phyloP scores from a whole-genome alignment of 83 land plant species.

The Picea abies region DNA sequence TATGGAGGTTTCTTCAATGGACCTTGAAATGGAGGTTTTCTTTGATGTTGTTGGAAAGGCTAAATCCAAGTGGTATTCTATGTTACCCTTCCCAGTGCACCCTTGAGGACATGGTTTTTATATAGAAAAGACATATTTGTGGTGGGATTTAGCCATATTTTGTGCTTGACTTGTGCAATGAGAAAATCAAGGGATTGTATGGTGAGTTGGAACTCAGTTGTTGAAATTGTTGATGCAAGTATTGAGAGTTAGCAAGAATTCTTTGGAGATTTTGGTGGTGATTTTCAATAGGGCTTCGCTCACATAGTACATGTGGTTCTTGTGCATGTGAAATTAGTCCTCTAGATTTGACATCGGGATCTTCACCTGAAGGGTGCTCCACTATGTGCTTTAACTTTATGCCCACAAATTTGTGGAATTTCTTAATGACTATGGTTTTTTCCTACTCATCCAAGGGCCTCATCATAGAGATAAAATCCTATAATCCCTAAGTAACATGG shows the following conservation, averaged over 20 bases:
- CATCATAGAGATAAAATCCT: slow-evolving; percentile 31
- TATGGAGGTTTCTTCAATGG: too few relatives aligned
- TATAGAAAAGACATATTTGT: too few relatives aligned
- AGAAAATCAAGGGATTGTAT: slow-evolving; percentile 71
- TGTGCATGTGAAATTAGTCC: slow-evolving; percentile 78
- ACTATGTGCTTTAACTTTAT: slow-evolving; percentile 74
- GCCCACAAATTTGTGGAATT: slow-evolving; percentile 82
- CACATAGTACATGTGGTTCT: slow-evolving; percentile 79
- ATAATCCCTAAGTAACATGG: too few relatives aligned
- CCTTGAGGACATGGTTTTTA: too few relatives aligned
- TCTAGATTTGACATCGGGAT: too few relatives aligned
- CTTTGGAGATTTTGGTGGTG: slow-evolving; percentile 71
- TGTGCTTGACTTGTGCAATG: not conserved
- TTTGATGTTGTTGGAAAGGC: too few relatives aligned
- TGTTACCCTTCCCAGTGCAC: too few relatives aligned
- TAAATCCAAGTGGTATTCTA: too few relatives aligned
- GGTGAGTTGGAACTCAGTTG: slow-evolving; percentile 72
- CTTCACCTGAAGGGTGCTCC: slow-evolving; percentile 50
- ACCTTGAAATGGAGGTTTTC: too few relatives aligned
- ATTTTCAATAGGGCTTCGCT: slow-evolving; percentile 68
- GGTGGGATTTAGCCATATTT: too few relatives aligned
- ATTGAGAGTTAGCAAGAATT: slow-evolving; percentile 59
- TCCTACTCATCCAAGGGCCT: slow-evolving; percentile 90
- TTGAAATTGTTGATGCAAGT: slow-evolving; percentile 82
- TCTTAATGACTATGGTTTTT: slow-evolving; percentile 80